phyloP scores from a whole-genome alignment of 2,329 filamentous ascomycete species.

The Periconia digitata region DNA sequence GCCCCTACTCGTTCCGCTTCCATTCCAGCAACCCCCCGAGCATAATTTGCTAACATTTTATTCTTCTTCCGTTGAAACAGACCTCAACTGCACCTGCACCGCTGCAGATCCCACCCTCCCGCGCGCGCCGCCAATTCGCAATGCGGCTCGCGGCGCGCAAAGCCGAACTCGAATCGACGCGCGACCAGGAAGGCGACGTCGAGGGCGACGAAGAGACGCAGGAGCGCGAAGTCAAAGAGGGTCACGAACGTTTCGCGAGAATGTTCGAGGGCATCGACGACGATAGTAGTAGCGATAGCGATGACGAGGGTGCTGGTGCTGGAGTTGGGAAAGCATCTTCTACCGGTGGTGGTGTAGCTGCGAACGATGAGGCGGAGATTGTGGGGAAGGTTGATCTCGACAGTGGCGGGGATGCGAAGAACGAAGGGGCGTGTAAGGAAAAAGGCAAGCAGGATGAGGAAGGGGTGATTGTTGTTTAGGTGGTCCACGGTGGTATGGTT shows the following conservation, averaged over 20 bases:
- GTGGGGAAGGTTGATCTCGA: conserved; percentile 6
- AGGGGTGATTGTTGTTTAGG: neutral
- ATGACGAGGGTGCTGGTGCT: conserved; percentile 4
- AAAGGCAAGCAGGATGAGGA: neutral
- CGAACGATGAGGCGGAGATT: conserved; percentile 15
- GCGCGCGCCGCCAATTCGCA: conserved; percentile 87
- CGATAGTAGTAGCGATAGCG: conserved; percentile 29
- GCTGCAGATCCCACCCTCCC: conserved; percentile 81
- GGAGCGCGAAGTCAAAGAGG: conserved; percentile 34
- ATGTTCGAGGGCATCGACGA: conserved; percentile 40
- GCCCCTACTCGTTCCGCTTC: conserved; percentile 4
- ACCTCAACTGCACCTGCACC: conserved; percentile 58
- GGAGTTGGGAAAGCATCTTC: neutral
- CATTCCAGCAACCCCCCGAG: neutral
- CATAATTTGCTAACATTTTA: conserved; percentile 12
- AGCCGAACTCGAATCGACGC: conserved; percentile 30
- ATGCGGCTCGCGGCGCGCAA: conserved; percentile 68
- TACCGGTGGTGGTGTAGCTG: conserved; percentile 2
- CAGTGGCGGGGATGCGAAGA: neutral
- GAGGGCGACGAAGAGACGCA: conserved; percentile 18
- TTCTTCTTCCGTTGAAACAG: conserved; percentile 2
- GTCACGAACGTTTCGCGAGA: conserved; percentile 33
- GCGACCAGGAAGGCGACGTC: conserved; percentile 22
- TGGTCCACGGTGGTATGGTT: neutral
- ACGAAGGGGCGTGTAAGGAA: neutral